Conservation (phyloP, 2,329 filamentous ascomycete genomes). For the Arthrobotrys musiformis region DNA sequence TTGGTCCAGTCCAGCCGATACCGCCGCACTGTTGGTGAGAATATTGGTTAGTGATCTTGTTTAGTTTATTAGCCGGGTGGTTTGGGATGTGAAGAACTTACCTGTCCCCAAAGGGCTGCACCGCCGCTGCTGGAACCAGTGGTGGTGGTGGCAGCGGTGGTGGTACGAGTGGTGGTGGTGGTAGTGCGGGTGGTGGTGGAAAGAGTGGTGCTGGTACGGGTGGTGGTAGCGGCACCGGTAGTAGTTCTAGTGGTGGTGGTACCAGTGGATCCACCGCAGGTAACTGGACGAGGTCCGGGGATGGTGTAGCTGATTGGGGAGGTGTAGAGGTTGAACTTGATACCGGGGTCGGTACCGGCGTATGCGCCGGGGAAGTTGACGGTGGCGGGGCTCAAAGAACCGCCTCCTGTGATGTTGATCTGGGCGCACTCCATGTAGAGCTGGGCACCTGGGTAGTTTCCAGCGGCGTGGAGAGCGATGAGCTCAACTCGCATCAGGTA, state of each 20-base stretch:
- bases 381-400: constrained; percentile 55
- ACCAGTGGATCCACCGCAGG: constrained; percentile 45
- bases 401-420: constrained; percentile 58
- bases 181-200: neutral
- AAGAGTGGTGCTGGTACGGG: neutral
- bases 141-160: constrained; percentile 13
- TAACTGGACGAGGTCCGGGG: constrained; percentile 62
- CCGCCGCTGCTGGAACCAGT: neutral
- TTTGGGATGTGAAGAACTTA: neutral
- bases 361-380: constrained; percentile 60
- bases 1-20: constrained; percentile 50
- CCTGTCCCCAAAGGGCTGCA: constrained; percentile 34
- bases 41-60: neutral
- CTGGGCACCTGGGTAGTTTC: constrained; percentile 54
- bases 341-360: constrained; percentile 52
- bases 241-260: neutral
- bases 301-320: constrained; percentile 62
- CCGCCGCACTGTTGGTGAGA: constrained; percentile 28
- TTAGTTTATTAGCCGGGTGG: neutral
- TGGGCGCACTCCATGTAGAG: constrained; percentile 60
- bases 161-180: constrained; percentile 25
- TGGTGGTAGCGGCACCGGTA: constrained; percentile 4
- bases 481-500: constrained; percentile 58
- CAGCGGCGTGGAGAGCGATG: constrained; percentile 58
- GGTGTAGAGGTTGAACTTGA: constrained; percentile 59